Conservation (phyloP, 2,329 filamentous ascomycete species). For the Truncatella angustata region DNA sequence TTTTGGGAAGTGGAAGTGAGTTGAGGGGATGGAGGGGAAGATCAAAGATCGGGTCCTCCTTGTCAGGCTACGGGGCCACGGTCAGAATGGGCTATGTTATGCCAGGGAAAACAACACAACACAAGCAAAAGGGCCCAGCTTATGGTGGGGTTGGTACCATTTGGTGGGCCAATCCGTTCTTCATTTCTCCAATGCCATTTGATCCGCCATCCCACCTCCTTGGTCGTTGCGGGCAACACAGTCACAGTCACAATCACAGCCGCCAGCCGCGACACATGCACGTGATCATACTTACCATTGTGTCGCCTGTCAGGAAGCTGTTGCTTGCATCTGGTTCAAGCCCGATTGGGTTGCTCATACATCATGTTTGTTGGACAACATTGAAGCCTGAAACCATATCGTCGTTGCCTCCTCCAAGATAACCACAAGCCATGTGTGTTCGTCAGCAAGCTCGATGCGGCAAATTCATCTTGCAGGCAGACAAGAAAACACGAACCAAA, state of each 20-base stretch:
- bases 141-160: not conserved
- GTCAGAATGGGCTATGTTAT: not conserved
- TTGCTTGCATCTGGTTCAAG: too few relatives aligned
- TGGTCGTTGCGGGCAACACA: constrained; percentile 4
- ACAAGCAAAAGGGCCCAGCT: constrained; percentile 1
- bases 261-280: not conserved
- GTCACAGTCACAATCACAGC: not conserved
- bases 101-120: not conserved
- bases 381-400: not conserved
- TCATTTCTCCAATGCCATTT: too few relatives aligned
- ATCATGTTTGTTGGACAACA: too few relatives aligned
- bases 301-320: too few relatives aligned
- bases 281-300: not conserved
- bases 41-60: too few relatives aligned
- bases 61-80: too few relatives aligned
- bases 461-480: too few relatives aligned
- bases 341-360: too few relatives aligned
- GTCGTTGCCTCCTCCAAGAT: not conserved
- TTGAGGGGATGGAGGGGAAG: constrained; percentile 6
- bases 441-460: too few relatives aligned
- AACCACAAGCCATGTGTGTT: not conserved
- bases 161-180: constrained; percentile 2
- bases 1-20: constrained; percentile 1
- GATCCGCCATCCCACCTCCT: constrained; percentile 1
- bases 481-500: not conserved